A percentile compares a stretch with the other conserved stretches of the same genome.
These are phyloP conservation scores for Eucalyptus guilfoylei DNA, from an alignment of 345 rosid species.

Conservation along the genomic window DNA sequence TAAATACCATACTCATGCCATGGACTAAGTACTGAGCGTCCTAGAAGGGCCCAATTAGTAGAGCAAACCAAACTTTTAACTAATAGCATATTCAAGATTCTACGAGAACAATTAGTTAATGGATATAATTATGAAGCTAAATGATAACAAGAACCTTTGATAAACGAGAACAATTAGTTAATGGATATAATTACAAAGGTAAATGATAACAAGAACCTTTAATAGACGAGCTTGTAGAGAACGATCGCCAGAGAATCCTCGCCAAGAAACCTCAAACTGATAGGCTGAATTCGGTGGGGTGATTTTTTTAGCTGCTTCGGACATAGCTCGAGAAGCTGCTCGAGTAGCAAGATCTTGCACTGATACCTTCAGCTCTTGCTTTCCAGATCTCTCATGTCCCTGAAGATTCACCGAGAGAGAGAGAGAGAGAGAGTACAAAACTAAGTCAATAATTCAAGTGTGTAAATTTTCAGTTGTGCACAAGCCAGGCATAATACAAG, in stretches of 20 bases:
- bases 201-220: constrained; percentile 38
- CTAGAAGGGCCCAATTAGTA: background rate
- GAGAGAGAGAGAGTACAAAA: background rate
- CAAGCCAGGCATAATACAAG: background rate
- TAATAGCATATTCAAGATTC: background rate
- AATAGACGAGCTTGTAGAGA: constrained; percentile 47
- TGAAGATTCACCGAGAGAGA: background rate
- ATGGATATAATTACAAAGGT: background rate
- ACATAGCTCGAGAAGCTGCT: constrained; percentile 67
- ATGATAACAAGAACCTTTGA: constrained; percentile 44
- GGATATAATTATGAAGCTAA: background rate
- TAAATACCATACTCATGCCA: background rate
- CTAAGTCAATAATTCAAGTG: background rate
- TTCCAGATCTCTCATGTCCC: constrained; percentile 24
- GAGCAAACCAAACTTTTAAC: background rate
- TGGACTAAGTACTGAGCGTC: background rate
- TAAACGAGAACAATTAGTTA: constrained; percentile 8
- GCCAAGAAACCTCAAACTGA: constrained; percentile 83
- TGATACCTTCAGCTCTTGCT: constrained; percentile 37
- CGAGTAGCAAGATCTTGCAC: constrained; percentile 80
- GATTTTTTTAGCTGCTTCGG: constrained; percentile 64
- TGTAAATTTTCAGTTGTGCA: background rate
- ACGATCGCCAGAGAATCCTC: constrained; percentile 52
- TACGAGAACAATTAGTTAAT: background rate
- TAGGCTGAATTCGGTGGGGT: constrained; percentile 69